Evolutionary conservation across 2,329 filamentous ascomycete genomes (phyloP).

Genomic region (Talaromyces atroroseus): DNA sequence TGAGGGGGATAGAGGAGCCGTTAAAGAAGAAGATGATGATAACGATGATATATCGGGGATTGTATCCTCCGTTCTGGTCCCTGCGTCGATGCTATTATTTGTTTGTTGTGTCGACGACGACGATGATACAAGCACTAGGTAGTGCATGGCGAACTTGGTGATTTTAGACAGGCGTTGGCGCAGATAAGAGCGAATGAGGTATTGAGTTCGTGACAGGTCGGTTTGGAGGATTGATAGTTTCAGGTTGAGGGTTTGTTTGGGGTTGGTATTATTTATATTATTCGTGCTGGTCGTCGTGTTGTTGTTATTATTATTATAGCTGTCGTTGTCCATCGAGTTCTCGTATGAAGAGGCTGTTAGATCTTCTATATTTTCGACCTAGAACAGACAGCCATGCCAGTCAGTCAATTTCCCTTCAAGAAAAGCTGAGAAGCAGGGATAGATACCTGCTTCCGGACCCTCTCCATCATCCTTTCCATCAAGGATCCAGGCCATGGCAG

Average conservation of each 20-base stretch:
- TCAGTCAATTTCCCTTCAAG: neutral
- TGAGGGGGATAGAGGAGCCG: constrained; percentile 62
- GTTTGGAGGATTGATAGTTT: constrained; percentile 92
- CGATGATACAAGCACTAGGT: constrained; percentile 28
- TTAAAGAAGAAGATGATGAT: neutral
- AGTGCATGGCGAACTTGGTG: constrained; percentile 47
- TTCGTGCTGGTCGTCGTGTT: constrained; percentile 38
- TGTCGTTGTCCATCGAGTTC: constrained; percentile 27
- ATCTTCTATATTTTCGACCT: constrained; percentile 65
- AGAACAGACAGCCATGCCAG: neutral
- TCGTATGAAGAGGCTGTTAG: constrained; percentile 37
- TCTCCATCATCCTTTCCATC: constrained; percentile 74
- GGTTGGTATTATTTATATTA: constrained; percentile 41
- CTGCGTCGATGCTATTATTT: neutral
- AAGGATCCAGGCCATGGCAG: constrained; percentile 70
- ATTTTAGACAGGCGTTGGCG: constrained; percentile 79
- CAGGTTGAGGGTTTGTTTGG: constrained; percentile 89
- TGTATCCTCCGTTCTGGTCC: constrained; percentile 24
- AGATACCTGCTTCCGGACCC: constrained; percentile 56
- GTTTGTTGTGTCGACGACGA: constrained; percentile 12
- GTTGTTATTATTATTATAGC: neutral
- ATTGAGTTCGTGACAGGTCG: constrained; percentile 91
- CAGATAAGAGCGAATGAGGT: constrained; percentile 75
- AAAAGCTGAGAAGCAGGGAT: neutral
- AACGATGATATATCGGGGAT: constrained; percentile 23